Conservation (phyloP, 2,329 filamentous ascomycete genomes). For the Hymenotorrendiella dingleyae region DNA sequence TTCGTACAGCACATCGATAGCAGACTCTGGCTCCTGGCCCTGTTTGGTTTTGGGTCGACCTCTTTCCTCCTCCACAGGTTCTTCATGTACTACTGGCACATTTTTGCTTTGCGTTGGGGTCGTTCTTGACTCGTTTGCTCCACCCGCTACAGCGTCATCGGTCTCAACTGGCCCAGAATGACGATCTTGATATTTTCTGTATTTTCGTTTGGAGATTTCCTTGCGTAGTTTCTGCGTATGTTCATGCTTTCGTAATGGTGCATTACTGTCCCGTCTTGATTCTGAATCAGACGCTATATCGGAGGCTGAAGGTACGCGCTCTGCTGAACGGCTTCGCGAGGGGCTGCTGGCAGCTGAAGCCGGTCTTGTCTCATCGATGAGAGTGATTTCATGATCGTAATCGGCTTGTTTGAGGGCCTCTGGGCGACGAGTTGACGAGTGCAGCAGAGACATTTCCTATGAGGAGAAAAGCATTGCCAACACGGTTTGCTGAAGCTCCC, state of each 20-base stretch:
- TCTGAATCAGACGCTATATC: slow-evolving; percentile 19
- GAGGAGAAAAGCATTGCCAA: slow-evolving; percentile 12
- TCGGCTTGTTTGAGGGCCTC: slow-evolving; percentile 51
- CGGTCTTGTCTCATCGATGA: slow-evolving; percentile 47
- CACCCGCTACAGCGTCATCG: not conserved
- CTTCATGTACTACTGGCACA: not conserved
- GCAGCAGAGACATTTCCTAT: slow-evolving; percentile 25
- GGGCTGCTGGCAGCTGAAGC: not conserved
- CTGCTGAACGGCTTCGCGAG: slow-evolving; percentile 17
- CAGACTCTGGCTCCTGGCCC: slow-evolving; percentile 40
- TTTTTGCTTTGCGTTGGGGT: not conserved
- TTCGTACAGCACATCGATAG: slow-evolving; percentile 87
- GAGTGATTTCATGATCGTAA: slow-evolving; percentile 65
- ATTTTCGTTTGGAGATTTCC: slow-evolving; percentile 25
- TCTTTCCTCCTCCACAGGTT: slow-evolving; percentile 9
- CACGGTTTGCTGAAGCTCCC: too few species aligned
- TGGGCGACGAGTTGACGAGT: slow-evolving; percentile 41
- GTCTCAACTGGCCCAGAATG: not conserved
- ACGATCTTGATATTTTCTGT: slow-evolving; percentile 32
- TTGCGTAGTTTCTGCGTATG: slow-evolving; percentile 18
- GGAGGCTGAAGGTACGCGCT: slow-evolving; percentile 5
- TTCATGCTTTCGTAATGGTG: slow-evolving; percentile 18
- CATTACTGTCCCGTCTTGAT: slow-evolving; percentile 21
- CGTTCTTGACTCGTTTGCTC: not conserved
- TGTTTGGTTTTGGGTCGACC: slow-evolving; percentile 14